Evolutionary conservation across 805 yeast genomes (phyloP), one percentile per base, ranked within the genome.

Genomic region (Barnettozyma pratensis): DNA sequence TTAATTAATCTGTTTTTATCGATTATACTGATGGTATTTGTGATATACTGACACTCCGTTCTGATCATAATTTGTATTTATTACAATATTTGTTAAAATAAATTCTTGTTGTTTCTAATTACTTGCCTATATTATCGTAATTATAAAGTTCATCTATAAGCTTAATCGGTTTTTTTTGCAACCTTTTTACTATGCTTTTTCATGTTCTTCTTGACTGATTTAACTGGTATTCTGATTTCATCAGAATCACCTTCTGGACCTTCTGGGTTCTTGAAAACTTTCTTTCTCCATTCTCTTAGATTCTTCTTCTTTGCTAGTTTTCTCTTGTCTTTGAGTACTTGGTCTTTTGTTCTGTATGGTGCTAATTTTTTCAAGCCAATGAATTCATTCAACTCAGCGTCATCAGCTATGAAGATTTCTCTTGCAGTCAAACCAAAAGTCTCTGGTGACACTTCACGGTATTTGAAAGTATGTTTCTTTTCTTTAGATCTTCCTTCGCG

Each of bases 371-470:
- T 92, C 59, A 94, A 71, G 26, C 97, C 94, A 49, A 90, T 83
- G 60, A 75, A 90, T 48, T 83, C 85, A 67, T 94, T 94, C 66
- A 94, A 74, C 43, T 85, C 86, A 52, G 77, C 75, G 64, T 94
- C 99, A 61, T 87, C 92, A 11, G 99, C 99, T 50, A 88, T 70
- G 46, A 94, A 72, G 42, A 94, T 94, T 59, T 94, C 99, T 53
- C 94, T 76, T 0, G 94, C 77, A 0, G 87, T 75, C 43, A 94
- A 74, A 10, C 98, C 98, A 69, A 79, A 94, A 8, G 90, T 71
- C 60, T 94, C 98, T 7, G 99, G 97, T 1, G 96, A 90, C 4
- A 94, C 98, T 58, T 90, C 96, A 59, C 97, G 79, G 64, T 94
- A 94, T 58, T 81, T 83, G 75, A 94, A 92, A 47, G 73, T 76